A percentile compares a stretch with the other conserved stretches of the same genome.
phyloP scores from a whole-genome alignment of 495 filamentous ascomycete species.

The Penicillium herquei region DNA sequence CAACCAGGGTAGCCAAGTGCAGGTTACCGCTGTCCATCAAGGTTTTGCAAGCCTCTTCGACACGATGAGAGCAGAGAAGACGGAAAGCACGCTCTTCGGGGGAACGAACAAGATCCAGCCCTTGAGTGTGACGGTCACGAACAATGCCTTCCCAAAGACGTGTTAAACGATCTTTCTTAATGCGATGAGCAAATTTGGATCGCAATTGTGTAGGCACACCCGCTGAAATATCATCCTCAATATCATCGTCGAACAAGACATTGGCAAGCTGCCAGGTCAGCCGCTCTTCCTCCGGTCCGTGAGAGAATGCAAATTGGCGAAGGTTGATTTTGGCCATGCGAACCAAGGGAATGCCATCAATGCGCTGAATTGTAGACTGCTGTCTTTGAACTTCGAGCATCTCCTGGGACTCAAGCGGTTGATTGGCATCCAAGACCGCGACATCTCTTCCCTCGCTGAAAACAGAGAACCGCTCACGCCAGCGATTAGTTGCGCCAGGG shows the following conservation, averaged over 20 bases:
- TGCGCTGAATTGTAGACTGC: constrained; percentile 32
- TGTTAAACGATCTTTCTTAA: constrained; percentile 53
- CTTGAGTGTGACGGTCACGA: constrained; percentile 43
- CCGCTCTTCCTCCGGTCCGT: constrained; percentile 33
- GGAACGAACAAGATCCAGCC: constrained; percentile 50
- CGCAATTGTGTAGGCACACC: constrained; percentile 41
- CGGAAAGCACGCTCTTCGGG: constrained; percentile 82
- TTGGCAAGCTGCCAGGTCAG: constrained; percentile 62
- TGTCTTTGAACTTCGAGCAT: constrained; percentile 39
- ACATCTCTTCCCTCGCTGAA: constrained; percentile 40
- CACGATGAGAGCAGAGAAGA: constrained; percentile 69
- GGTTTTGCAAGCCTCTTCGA: constrained; percentile 76
- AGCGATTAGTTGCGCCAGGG: constrained; percentile 24
- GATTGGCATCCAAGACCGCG: constrained; percentile 28
- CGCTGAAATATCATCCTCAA: constrained; percentile 45
- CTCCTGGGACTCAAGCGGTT: constrained; percentile 22
- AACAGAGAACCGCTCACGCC: constrained; percentile 37
- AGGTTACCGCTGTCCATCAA: constrained; percentile 71
- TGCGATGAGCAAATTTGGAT: constrained; percentile 43
- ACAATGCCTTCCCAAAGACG: constrained; percentile 49
- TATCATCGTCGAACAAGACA: constrained; percentile 75
- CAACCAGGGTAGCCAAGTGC: constrained; percentile 77
- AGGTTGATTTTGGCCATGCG: constrained; percentile 34
- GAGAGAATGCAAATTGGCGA: constrained; percentile 34
- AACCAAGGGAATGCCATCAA: constrained; percentile 42